A percentile compares a stretch with the other conserved stretches of the same genome.
These are phyloP conservation scores for Abrus precatorius DNA, from an alignment of 306 rosid genomes.

Conservation along the genomic window DNA sequence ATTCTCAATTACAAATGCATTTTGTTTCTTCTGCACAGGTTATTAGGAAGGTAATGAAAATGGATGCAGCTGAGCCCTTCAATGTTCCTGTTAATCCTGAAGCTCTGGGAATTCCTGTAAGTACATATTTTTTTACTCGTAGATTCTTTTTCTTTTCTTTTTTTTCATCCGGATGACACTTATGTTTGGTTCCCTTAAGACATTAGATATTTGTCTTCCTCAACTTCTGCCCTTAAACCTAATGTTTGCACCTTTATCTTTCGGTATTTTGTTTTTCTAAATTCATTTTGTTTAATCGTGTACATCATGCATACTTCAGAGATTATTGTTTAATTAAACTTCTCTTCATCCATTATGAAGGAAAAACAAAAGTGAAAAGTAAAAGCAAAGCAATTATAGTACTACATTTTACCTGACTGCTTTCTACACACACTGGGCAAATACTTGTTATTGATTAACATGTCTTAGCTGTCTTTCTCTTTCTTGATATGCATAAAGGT, in stretches of 20 bases:
- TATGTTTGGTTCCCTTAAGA: slow-evolving; percentile 37
- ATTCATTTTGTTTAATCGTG: slow-evolving; percentile 8
- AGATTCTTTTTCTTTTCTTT: slow-evolving; percentile 10
- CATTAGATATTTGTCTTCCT: slow-evolving; percentile 33
- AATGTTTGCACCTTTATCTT: slow-evolving; percentile 3
- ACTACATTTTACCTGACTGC: slow-evolving; percentile 7
- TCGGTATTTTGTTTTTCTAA: not conserved
- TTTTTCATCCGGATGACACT: not conserved
- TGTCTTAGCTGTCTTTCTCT: slow-evolving; percentile 25
- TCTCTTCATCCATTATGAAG: not conserved
- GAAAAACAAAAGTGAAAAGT: slow-evolving; percentile 12
- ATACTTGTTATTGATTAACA: slow-evolving; percentile 29
- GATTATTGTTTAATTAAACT: slow-evolving; percentile 25
- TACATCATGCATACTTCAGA: slow-evolving; percentile 1
- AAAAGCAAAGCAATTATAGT: slow-evolving; percentile 27
- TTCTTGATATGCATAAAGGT: slow-evolving; percentile 36
- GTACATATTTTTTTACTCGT: slow-evolving; percentile 35
- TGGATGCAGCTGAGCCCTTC: slow-evolving; percentile 98
- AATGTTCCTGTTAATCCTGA: slow-evolving; percentile 96
- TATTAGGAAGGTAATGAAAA: slow-evolving; percentile 92
- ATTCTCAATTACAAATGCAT: slow-evolving; percentile 25
- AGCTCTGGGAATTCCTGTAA: slow-evolving; percentile 97
- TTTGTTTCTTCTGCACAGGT: slow-evolving; percentile 57
- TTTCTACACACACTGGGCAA: slow-evolving; percentile 5
- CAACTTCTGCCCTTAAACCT: slow-evolving; percentile 15